Conservation (phyloP, 1,139 yeast genomes). For the Hemisphaericaspora xylanilytica region DNA sequence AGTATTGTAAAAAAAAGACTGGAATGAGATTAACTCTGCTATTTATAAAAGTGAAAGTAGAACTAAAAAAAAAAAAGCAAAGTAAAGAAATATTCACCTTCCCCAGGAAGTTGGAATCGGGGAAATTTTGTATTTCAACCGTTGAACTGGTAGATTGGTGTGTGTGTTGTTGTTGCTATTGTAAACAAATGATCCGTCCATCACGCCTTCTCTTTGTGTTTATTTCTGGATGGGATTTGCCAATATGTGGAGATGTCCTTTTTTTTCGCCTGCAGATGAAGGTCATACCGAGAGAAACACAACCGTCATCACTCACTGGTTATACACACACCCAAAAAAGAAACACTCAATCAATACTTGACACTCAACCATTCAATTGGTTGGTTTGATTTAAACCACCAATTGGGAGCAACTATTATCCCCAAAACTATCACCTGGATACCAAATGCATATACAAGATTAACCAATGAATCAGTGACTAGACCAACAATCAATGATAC, state of each 20-base stretch:
- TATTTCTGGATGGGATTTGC: neutral
- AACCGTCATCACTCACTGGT: too few relatives aligned
- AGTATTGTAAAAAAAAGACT: neutral
- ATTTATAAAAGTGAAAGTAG: neutral
- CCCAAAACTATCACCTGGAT: conserved; percentile 12
- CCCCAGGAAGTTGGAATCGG: neutral
- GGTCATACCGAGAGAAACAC: conserved; percentile 2
- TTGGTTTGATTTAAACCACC: conserved; percentile 12
- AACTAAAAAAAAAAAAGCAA: too few relatives aligned
- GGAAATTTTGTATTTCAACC: too few relatives aligned
- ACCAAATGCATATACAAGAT: conserved; percentile 12
- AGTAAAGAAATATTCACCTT: too few relatives aligned
- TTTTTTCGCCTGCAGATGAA: neutral
- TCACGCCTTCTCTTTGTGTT: neutral
- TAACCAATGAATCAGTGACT: conserved; percentile 10
- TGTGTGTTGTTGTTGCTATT: too few relatives aligned
- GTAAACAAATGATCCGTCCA: too few relatives aligned
- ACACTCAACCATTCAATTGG: conserved; percentile 15
- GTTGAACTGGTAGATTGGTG: too few relatives aligned
- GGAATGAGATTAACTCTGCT: neutral
- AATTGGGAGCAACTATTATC: conserved; percentile 15
- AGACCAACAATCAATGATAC: conserved; percentile 14
- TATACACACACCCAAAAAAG: neutral
- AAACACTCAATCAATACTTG: conserved; percentile 6
- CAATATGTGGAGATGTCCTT: neutral